Evolutionary conservation across 306 rosid genomes (phyloP), one percentile per base, ranked within the genome.

Genomic region (Argentina anserina): DNA sequence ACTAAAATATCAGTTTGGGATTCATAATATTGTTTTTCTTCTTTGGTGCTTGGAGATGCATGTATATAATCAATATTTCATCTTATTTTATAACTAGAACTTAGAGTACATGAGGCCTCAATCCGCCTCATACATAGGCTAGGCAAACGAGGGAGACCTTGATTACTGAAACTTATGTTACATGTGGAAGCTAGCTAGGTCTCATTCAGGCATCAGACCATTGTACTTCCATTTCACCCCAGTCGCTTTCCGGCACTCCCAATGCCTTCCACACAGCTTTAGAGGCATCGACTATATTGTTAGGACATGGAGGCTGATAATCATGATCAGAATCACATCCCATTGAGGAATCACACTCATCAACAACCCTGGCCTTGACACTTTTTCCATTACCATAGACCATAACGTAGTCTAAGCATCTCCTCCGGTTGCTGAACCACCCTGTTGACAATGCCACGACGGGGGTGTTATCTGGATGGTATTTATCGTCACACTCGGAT

Each of bases 341-440:
- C 67, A 0, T 46, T 1, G 80, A 81, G 6, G 91, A 86, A n/a
- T 86, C 91, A 75, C 91, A 85, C 74, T 87, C 87, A 25, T 89
- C 94, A 23, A 89, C 87, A 28, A 89, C 94, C 74, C 2, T 67
- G 0, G 87, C 95, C 29, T 41, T 42, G 13, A 83, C 87, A 9
- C 46, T 77, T 18, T 37, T 76, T 4, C 90, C 90, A 63, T 87
- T 82, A 1, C 61, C 96, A 45, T 20, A 2, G 4, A 87, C 66
- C 61, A 18, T 69, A 36, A 89, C 69, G 20, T 65, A 3, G 15
- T 65, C 15, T 0, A 23, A 14, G 29, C 95, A 89, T 67, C 87
- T 80, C 11, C 31, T 36, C 12, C 3, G 29, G 9, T 76, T 5
- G 33, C 78, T 67, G 75, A 72, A 87, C 87, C 83, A 85, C 31